Percentiles rank a stretch among this genome's conserved stretches.
phyloP scores from a whole-genome alignment of 2,329 filamentous ascomycete species.

The Beauveria bassiana region DNA sequence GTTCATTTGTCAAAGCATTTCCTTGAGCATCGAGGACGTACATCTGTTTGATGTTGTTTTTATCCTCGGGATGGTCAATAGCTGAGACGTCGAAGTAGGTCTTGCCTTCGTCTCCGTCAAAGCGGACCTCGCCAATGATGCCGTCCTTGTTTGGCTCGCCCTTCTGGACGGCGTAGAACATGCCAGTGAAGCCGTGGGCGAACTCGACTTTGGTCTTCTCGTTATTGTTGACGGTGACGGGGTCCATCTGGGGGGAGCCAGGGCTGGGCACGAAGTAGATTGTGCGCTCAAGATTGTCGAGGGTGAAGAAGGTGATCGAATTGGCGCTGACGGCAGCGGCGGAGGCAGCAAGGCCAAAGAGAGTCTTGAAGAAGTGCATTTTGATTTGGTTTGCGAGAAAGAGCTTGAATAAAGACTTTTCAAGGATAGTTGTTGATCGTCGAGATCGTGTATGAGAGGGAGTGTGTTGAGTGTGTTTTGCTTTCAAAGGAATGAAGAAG shows the following conservation, averaged over 20 bases:
- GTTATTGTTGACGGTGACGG: constrained; percentile 32
- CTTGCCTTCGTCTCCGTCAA: constrained; percentile 38
- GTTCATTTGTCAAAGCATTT: constrained; percentile 13
- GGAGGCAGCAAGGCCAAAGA: constrained; percentile 36
- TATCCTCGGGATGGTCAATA: constrained; percentile 45
- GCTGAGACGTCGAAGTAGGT: constrained; percentile 54
- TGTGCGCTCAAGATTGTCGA: constrained; percentile 42
- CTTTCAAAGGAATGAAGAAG: constrained; percentile 14
- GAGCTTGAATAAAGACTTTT: background rate
- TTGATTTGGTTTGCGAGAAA: constrained; percentile 25
- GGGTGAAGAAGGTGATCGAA: constrained; percentile 50
- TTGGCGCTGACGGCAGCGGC: constrained; percentile 38
- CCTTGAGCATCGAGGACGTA: constrained; percentile 32
- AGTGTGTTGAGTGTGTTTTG: constrained; percentile 10
- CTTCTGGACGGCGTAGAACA: constrained; percentile 42
- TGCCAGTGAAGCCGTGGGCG: constrained; percentile 38
- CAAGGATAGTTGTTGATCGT: constrained; percentile 14
- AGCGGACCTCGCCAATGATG: constrained; percentile 46
- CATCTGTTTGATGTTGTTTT: constrained; percentile 46
- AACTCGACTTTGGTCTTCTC: constrained; percentile 34
- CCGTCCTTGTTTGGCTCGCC: constrained; percentile 34
- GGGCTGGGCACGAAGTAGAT: constrained; percentile 42
- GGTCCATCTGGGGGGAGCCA: constrained; percentile 26
- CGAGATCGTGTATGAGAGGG: constrained; percentile 12
- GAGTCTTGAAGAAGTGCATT: constrained; percentile 45